These are phyloP conservation scores for Xylariaceae sp. DNA, from an alignment of 2,329 filamentous ascomycete species.

Conservation along the genomic window DNA sequence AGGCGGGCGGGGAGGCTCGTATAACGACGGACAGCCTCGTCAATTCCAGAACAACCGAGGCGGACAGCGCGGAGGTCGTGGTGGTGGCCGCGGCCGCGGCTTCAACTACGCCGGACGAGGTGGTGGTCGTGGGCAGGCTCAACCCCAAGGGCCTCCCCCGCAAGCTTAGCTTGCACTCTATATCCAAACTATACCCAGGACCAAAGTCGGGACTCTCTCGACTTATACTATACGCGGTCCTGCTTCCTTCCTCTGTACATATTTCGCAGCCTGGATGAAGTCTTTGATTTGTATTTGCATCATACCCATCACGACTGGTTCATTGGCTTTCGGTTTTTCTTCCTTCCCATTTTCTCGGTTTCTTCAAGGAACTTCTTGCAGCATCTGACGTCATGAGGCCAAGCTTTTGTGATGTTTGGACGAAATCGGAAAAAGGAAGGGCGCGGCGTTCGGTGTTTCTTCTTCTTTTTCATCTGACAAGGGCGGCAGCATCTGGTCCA, in stretches of 20 bases:
- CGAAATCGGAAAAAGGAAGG: slow-evolving; percentile 22
- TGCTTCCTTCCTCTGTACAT: slow-evolving; percentile 29
- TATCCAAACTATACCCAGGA: slow-evolving; percentile 2
- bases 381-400: slow-evolving; percentile 28
- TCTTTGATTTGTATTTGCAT: slow-evolving; percentile 27
- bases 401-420: slow-evolving; percentile 24
- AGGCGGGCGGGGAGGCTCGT: slow-evolving; percentile 26
- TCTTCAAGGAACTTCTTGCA: slow-evolving; percentile 23
- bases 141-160: slow-evolving; percentile 26
- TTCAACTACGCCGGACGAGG: slow-evolving; percentile 34
- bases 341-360: slow-evolving; percentile 19
- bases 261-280: slow-evolving; percentile 26
- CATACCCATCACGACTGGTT: slow-evolving; percentile 31
- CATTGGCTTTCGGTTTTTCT: slow-evolving; percentile 24
- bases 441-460: slow-evolving; percentile 27
- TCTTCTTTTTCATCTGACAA: not conserved
- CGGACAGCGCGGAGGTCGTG: slow-evolving; percentile 25
- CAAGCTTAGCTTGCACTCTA: slow-evolving; percentile 21
- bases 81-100: slow-evolving; percentile 29
- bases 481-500: slow-evolving; percentile 1
- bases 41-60: slow-evolving; percentile 30
- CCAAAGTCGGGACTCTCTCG: slow-evolving; percentile 4
- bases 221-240: slow-evolving; percentile 4
- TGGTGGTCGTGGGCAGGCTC: slow-evolving; percentile 26
- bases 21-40: slow-evolving; percentile 30